Base-by-base conservation (phyloP, 768 basidiomycete species). In the Agaricus subrufescens region DNA sequence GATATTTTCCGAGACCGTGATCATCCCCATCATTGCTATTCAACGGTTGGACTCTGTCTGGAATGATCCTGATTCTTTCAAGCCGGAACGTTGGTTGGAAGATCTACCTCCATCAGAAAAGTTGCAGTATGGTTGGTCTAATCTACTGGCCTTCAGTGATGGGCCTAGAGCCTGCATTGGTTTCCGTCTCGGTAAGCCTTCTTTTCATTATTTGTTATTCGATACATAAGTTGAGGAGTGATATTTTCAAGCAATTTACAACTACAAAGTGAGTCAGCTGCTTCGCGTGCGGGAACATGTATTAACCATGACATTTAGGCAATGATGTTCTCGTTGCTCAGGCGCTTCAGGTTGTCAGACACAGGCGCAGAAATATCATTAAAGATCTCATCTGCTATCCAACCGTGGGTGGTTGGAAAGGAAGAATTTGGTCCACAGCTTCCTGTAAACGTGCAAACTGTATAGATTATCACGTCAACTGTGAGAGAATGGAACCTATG, bases 131-230 rank as follows among this genome's bases (percentile, higher is more conserved):
- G 76, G 75, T 11, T 76, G 72, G 70, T 69, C 68, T 49, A 67
- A 67, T 14, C 58, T 73, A 11, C 60, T 70, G 12, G 66, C 75
- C 30, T 78, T 78, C 65, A 67, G 67, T 55, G 75, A 76, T 57
- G 76, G 76, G 3, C 74, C 74, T 11, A 59, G 75, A 23, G 73
- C 68, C 48, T 77, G 76, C 62, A 62, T 76, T 55, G 75, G 75
- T 23, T 74, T 69, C 64, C 65, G 74, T 7, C 63, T 76, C 42
- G 69, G 67, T 69, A 34, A 15, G 37, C 37, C 7, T 7, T 38
- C 14, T 8, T 14, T 38, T 38, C 19, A 19, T 19, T 19, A 19
- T 19, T 65, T 60, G 14, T 37, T 37, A 40, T 44, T 47, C 10
- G 14, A 39, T n/a, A 23, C 19, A n/a, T 29, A 43, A 37, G 2